Conservation (phyloP, 139 green algal genomes). For the Tetratostichococcus sp. region DNA sequence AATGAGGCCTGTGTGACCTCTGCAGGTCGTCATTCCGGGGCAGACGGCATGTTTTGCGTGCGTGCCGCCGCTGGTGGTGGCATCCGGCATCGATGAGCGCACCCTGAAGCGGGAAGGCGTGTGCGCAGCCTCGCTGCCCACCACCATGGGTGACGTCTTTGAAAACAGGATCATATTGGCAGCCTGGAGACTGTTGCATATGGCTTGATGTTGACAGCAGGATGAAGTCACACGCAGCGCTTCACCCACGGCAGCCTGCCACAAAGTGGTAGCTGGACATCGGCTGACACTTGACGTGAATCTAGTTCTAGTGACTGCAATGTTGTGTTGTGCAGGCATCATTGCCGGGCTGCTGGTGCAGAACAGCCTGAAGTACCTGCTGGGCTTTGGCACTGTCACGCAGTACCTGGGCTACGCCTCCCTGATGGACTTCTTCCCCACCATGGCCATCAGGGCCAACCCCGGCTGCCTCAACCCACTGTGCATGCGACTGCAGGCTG, state of each 20-base stretch:
- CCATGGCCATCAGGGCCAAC: constrained; percentile 87
- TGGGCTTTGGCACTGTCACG: constrained; percentile 75
- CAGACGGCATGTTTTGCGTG: constrained; percentile 84
- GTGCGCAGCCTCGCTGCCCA: constrained; percentile 93
- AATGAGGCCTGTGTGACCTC: not conserved
- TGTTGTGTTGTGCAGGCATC: constrained; percentile 54
- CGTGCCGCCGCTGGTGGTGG: constrained; percentile 87
- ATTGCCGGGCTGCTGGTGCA: constrained; percentile 93
- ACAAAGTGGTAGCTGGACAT: too few species aligned
- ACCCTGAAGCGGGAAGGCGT: constrained; percentile 96
- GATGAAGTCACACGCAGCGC: too few species aligned
- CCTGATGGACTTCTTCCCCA: constrained; percentile 94
- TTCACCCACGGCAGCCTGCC: too few species aligned
- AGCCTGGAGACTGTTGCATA: too few species aligned
- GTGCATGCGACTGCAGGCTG: constrained; percentile 61
- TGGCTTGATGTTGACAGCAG: too few species aligned
- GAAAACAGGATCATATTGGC: too few species aligned
- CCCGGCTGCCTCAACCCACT: constrained; percentile 69
- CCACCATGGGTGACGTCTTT: constrained; percentile 78
- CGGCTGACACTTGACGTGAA: too few species aligned
- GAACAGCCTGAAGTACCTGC: constrained; percentile 89
- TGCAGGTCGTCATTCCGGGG: constrained; percentile 57
- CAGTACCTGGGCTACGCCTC: constrained; percentile 84
- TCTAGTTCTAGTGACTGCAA: too few species aligned
- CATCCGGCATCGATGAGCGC: constrained; percentile 92